These are phyloP conservation scores for Phellopilus nigrolimitatus DNA, from an alignment of 1,284 basidiomycete species.

Conservation along the genomic window DNA sequence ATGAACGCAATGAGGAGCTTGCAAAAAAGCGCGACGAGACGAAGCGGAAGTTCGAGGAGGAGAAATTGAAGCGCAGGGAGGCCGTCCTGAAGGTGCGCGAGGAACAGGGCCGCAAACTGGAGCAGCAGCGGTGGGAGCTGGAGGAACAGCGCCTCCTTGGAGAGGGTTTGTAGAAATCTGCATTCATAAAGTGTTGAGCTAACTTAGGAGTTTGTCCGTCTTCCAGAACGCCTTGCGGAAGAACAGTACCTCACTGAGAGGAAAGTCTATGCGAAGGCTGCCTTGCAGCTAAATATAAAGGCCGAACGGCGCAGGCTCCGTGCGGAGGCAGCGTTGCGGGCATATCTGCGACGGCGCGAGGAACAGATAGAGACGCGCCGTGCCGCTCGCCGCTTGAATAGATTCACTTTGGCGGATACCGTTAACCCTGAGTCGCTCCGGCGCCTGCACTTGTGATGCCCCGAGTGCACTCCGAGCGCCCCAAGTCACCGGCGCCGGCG, in stretches of 20 bases:
- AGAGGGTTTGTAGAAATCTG: slow-evolving; percentile 40
- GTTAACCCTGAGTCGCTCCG: no score
- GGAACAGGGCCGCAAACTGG: slow-evolving; percentile 44
- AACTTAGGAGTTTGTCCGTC: slow-evolving; percentile 12
- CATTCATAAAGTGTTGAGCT: slow-evolving; percentile 9
- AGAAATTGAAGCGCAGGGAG: slow-evolving; percentile 73
- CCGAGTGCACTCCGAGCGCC: no score
- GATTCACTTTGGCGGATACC: no score
- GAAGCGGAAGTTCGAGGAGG: slow-evolving; percentile 73
- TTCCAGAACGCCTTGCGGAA: slow-evolving; percentile 46
- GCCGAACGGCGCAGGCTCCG: slow-evolving; percentile 54
- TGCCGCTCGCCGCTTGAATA: no score
- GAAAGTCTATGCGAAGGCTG: slow-evolving; percentile 45
- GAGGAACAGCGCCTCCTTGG: slow-evolving; percentile 48
- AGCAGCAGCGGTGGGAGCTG: slow-evolving; percentile 48
- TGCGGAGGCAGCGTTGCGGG: slow-evolving; percentile 55
- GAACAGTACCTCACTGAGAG: no score
- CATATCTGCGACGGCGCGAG: slow-evolving; percentile 63
- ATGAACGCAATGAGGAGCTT: slow-evolving; percentile 68
- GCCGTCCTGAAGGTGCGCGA: slow-evolving; percentile 53
- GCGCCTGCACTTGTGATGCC: no score
- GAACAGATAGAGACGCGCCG: slow-evolving; percentile 69
- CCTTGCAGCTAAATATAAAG: slow-evolving; percentile 54
- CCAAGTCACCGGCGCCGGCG: no score
- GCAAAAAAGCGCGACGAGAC: slow-evolving; percentile 59